Evolutionary conservation across 1,139 yeast genomes (phyloP).

Genomic region (Zygoascus sp.): DNA sequence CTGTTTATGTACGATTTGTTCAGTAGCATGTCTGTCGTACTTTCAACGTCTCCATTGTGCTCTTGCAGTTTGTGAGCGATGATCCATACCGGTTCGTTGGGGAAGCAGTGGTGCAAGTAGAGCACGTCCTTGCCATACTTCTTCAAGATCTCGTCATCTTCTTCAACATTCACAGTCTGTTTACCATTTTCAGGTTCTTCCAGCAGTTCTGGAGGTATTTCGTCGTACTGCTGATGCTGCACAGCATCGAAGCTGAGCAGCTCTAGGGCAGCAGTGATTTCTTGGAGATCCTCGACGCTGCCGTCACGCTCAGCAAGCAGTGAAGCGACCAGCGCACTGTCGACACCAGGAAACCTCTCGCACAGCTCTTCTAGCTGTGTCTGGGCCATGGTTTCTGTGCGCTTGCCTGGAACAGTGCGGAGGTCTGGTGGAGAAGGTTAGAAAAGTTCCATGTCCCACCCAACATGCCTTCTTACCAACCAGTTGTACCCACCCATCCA

Average conservation of each 20-base stretch:
- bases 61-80: conserved; percentile 19
- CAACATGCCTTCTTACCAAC: neutral
- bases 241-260: neutral
- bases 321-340: conserved; percentile 9
- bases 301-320: conserved; percentile 8
- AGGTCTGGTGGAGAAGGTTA: too few relatives aligned
- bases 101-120: conserved; percentile 26
- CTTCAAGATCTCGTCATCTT: conserved; percentile 1
- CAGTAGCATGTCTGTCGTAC: conserved; percentile 26
- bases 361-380: neutral
- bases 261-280: neutral
- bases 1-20: conserved; percentile 22
- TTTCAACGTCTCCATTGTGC: conserved; percentile 22
- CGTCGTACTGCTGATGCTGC: neutral
- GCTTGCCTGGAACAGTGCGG: too few relatives aligned
- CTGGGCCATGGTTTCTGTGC: neutral
- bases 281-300: neutral
- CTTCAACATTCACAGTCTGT: neutral
- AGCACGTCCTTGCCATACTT: conserved; percentile 12
- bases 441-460: too few relatives aligned
- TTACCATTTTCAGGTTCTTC: neutral
- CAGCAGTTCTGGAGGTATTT: neutral
- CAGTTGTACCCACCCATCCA: neutral
- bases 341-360: conserved; percentile 8
- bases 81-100: conserved; percentile 19